Percentiles rank a stretch among this genome's conserved stretches.
Conservation (phyloP, 352 stramenopile species). For the Phytophthora pini region DNA sequence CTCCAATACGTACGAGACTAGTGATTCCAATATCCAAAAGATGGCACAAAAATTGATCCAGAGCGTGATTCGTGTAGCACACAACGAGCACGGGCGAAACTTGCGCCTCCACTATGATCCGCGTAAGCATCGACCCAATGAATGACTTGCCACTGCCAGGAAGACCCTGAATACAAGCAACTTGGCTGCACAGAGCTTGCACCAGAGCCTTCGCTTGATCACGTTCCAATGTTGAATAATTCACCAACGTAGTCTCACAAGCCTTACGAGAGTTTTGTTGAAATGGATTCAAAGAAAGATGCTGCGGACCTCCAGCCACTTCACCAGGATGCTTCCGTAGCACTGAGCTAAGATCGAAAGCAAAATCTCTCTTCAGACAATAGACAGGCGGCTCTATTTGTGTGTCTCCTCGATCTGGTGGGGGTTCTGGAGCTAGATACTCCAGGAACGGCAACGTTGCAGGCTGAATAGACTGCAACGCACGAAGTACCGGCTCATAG, state of each 20-base stretch:
- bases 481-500: slow-evolving; percentile 57
- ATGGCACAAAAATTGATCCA: slow-evolving; percentile 92
- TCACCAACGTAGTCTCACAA: slow-evolving; percentile 34
- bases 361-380: slow-evolving; percentile 32
- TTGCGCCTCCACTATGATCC: slow-evolving; percentile 61
- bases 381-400: slow-evolving; percentile 44
- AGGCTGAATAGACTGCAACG: slow-evolving; percentile 42
- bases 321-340: slow-evolving; percentile 11
- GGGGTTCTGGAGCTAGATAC: slow-evolving; percentile 39
- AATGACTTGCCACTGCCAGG: slow-evolving; percentile 87
- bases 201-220: slow-evolving; percentile 74
- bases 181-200: slow-evolving; percentile 68
- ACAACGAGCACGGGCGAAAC: slow-evolving; percentile 76
- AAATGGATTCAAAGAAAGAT: slow-evolving; percentile 27
- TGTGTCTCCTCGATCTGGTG: slow-evolving; percentile 6
- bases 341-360: slow-evolving; percentile 40
- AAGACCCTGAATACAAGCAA: slow-evolving; percentile 85
- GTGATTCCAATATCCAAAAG: slow-evolving; percentile 60
- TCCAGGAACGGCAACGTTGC: slow-evolving; percentile 43
- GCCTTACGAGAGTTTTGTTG: slow-evolving; percentile 19
- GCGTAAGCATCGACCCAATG: slow-evolving; percentile 77
- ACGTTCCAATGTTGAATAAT: slow-evolving; percentile 46
- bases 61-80: slow-evolving; percentile 92
- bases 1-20: slow-evolving; percentile 77
- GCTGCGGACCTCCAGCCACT: not conserved